Percentiles rank a stretch among this genome's conserved stretches.
These are phyloP conservation scores for Fraxinus sp. DNA, from an alignment of 305 asterid genomes.

Conservation along the genomic window DNA sequence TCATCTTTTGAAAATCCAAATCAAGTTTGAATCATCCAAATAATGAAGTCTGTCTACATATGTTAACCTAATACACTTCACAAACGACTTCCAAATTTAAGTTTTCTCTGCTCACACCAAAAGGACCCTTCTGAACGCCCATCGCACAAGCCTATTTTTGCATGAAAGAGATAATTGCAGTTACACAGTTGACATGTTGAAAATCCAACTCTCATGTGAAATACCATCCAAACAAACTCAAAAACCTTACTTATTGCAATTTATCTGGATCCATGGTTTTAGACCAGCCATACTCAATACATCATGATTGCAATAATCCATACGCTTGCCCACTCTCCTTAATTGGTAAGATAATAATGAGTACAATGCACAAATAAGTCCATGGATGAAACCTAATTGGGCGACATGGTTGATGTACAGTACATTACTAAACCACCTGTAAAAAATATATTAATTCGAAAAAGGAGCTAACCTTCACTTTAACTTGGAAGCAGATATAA, in stretches of 20 bases:
- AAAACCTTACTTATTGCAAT: constrained; percentile 12
- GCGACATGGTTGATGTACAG: constrained; percentile 12
- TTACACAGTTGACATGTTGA: not conserved
- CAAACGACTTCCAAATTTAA: not conserved
- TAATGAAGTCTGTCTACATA: not conserved
- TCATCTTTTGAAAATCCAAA: constrained; percentile 21
- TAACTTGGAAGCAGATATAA: constrained; percentile 17
- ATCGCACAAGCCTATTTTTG: constrained; percentile 10
- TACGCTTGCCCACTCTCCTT: constrained; percentile 4
- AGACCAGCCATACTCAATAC: not conserved
- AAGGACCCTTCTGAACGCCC: not conserved
- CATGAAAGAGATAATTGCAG: constrained; percentile 22
- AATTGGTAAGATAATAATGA: constrained; percentile 14
- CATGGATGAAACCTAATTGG: constrained; percentile 12
- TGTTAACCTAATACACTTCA: not conserved
- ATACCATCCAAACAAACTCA: constrained; percentile 5
- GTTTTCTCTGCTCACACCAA: not conserved
- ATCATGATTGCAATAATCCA: constrained; percentile 2
- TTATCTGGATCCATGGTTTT: constrained; percentile 12
- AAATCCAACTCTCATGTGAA: constrained; percentile 18
- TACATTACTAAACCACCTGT: not conserved
- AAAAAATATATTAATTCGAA: constrained; percentile 13
- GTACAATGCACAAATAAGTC: constrained; percentile 1
- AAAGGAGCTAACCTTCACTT: constrained; percentile 5
- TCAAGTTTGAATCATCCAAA: constrained; percentile 13